Base-by-base conservation (phyloP, 2,329 filamentous ascomycete genomes). In the Massarina eburnea region DNA sequence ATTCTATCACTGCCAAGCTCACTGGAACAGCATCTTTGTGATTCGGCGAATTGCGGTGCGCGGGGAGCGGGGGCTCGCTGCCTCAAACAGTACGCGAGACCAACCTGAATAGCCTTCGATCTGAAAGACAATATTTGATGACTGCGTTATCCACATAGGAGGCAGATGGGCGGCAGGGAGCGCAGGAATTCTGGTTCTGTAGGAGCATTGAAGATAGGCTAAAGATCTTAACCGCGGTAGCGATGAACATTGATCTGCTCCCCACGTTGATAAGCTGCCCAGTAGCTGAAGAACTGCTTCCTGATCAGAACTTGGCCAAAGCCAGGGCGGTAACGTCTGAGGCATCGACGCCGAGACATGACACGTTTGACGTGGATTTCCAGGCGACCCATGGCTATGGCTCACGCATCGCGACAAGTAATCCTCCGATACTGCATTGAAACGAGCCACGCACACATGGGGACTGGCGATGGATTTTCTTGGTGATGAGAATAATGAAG, bases 361-460 rank as follows among this genome's bases (percentile, higher is more conserved):
- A 39, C 35, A 36, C 38, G 52, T 55, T 53, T 55, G 49, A 48
- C 9, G 17, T 39, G 8, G 17, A 14, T 30, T 30, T 35, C 30
- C 37, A 22, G 43, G 29, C 26, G 45, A 40, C 19, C 39, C 43
- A 35, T 20, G 30, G 20, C 14, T 6, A 30, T 18, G 41, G 39
- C 18, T 41, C n/a, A 45, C 26, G 48, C 49, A 45, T 52, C 41
- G 39, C 24, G 18, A 35, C 39, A 35, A 39, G 30, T 30, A 48
- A 51, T 41, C 20, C 45, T 33, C 45, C 52, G 49, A 55, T 46
- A 49, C 49, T 29, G 3, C 26, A 49, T 55, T 51, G 50, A 55
- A 51, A 53, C 52, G n/a, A 33, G 24, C 24, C 24, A 14, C 27
- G 12, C n/a, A 14, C 27, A 30, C 27, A 30, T 30, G 27, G 12